Evolutionary conservation across 208 protist genomes (phyloP).

Genomic region (Spironucleus salmonicida): DNA sequence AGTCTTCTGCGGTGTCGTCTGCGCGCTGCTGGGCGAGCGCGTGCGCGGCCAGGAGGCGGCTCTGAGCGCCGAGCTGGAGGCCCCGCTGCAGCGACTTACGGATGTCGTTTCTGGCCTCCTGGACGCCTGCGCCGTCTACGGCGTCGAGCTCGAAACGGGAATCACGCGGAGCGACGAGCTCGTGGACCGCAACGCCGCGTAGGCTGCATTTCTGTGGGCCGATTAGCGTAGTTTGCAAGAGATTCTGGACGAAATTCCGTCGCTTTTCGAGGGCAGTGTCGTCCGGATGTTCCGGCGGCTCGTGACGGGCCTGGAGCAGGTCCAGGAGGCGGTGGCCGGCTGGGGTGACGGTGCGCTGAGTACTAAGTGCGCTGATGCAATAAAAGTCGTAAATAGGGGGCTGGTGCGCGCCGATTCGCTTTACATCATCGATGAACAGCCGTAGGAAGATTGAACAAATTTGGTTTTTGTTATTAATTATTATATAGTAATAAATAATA

Average conservation of each 20-base stretch:
- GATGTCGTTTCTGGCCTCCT: not conserved
- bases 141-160: not conserved
- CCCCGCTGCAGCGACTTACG: not conserved
- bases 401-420: not conserved
- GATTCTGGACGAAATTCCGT: not conserved
- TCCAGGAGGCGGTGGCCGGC: not conserved
- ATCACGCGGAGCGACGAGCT: not conserved
- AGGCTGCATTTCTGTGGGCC: conserved; percentile 13
- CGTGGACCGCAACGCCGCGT: not conserved
- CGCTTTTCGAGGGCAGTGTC: conserved; percentile 16
- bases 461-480: too few species aligned
- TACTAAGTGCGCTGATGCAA: not conserved
- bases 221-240: not conserved
- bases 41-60: too few species aligned
- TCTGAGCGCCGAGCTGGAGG: not conserved
- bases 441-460: too few species aligned
- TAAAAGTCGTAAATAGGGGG: not conserved
- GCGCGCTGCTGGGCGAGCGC: not conserved
- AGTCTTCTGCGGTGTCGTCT: not conserved
- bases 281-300: conserved; percentile 17
- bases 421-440: conserved; percentile 7
- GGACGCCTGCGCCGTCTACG: not conserved
- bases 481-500: too few species aligned
- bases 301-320: not conserved
- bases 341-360: not conserved